Evolutionary conservation across 805 yeast genomes (phyloP), one percentile per base, ranked within the genome.

Genomic region (Ogataea wickerhamii): DNA sequence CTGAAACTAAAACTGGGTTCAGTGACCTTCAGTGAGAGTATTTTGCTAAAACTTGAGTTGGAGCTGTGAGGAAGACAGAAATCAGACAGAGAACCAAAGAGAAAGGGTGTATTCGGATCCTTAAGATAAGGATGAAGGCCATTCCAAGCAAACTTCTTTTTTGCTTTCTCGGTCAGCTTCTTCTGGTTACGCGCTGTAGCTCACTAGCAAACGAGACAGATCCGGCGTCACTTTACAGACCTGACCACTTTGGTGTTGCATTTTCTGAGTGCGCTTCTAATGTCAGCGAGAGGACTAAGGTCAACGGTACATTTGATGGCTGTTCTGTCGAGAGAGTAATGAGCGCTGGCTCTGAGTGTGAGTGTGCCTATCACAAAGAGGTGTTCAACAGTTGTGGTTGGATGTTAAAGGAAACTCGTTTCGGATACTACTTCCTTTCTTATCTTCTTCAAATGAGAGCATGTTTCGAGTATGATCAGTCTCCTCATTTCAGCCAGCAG

Each of bases 361-460:
- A 32, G 5, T 49, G 53, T 29, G 22, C 18, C 2, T 42, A 34
- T 23, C 43, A 43, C 25, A 8, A 35, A 18, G 39, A 30, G 14
- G 53, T 49, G 2, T 45, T 37, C 28, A 34, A 44, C 4, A 28
- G 28, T 14, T 49, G 53, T 30, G 43, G 43, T 6, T 37, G 26
- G 8, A 8, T 23, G 13, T 10, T 49, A 16, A 17, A 35, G 25
- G 24, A 32, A 6, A 18, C 37, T 7, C 39, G 40, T 34, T 45
- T 45, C 11, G 14, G 35, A 6, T 40, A 44, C 24, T 36, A 41
- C 18, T 37, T 45, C 22, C 28, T 44, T 14, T 19, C 43, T 5
- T 34, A 36, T 21, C 25, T 46, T 11, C 25, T 46, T 10, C 38
- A 37, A 14, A 7, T 8, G 29, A 26, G 17, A 26, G 11, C 29